These are phyloP conservation scores for Neofusicoccum cordaticola DNA, from an alignment of 2,329 filamentous ascomycete genomes.

Conservation along the genomic window DNA sequence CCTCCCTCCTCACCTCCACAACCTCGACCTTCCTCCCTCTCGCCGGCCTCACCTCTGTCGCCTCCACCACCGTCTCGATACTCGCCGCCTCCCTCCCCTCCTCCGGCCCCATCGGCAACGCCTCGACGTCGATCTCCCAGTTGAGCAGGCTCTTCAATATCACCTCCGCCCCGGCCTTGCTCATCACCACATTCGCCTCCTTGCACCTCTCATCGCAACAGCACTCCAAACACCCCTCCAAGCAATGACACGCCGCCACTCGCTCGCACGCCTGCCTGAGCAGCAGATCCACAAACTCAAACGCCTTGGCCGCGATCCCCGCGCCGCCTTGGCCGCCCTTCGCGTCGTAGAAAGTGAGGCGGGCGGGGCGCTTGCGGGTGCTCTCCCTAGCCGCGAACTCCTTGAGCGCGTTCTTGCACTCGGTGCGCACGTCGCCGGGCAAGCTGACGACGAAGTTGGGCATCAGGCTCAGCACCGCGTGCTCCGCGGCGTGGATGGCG, in stretches of 20 bases:
- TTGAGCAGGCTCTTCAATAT: slow-evolving; percentile 74
- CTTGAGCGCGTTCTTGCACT: slow-evolving; percentile 86
- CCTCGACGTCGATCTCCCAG: slow-evolving; percentile 75
- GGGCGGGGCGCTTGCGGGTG: slow-evolving; percentile 75
- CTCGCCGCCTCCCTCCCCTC: slow-evolving; percentile 60
- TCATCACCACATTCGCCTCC: slow-evolving; percentile 87
- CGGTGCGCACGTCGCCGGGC: slow-evolving; percentile 88
- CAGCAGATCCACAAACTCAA: slow-evolving; percentile 83
- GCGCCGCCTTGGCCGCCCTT: slow-evolving; percentile 82
- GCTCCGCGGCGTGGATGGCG: slow-evolving; percentile 91
- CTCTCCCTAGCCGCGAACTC: slow-evolving; percentile 74
- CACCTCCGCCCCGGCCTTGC: slow-evolving; percentile 81
- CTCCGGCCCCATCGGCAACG: slow-evolving; percentile 72
- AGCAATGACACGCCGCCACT: slow-evolving; percentile 72
- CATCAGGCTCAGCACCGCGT: slow-evolving; percentile 81
- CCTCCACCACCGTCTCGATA: slow-evolving; percentile 78
- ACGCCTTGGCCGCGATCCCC: slow-evolving; percentile 88
- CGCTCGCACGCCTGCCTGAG: slow-evolving; percentile 72
- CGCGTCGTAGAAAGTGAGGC: slow-evolving; percentile 91
- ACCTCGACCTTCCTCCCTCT: slow-evolving; percentile 41
- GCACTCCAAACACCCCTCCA: slow-evolving; percentile 84
- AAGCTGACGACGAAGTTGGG: slow-evolving; percentile 88
- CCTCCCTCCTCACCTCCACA: slow-evolving; percentile 26
- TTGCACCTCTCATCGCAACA: slow-evolving; percentile 82
- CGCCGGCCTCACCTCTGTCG: slow-evolving; percentile 60